A percentile compares a stretch with the other conserved stretches of the same genome.
Conservation (phyloP, 345 rosid species). For the Populus tremula region DNA sequence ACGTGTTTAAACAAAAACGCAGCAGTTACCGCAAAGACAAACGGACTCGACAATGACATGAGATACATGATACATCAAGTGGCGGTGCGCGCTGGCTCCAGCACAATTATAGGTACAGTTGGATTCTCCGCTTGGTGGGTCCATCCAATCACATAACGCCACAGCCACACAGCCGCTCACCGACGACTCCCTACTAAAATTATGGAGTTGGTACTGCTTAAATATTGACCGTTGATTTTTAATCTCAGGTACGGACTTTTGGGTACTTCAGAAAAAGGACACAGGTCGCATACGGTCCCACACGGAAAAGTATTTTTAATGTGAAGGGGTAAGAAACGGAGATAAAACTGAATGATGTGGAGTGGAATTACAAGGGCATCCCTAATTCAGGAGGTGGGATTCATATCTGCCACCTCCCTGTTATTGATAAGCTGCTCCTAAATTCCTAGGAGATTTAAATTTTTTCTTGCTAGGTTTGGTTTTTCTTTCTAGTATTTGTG, state of each 20-base stretch:
- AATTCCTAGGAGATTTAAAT: neutral
- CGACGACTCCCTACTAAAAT: neutral
- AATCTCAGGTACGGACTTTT: neutral
- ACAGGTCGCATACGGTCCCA: neutral
- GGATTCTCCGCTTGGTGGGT: neutral
- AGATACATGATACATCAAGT: neutral
- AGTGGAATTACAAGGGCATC: neutral
- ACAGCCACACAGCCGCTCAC: neutral
- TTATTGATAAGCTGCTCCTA: neutral
- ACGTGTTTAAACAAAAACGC: too few relatives aligned
- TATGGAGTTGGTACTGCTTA: neutral
- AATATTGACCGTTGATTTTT: neutral
- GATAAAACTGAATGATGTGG: neutral
- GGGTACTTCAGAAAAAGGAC: neutral
- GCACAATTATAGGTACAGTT: neutral
- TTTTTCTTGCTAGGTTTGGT: too few relatives aligned
- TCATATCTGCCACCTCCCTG: neutral
- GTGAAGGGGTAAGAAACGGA: neutral
- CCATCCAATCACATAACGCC: neutral
- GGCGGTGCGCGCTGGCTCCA: neutral
- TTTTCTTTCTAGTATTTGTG: too few relatives aligned
- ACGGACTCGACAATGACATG: neutral
- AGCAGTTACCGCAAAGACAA: too few relatives aligned
- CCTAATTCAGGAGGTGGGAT: neutral
- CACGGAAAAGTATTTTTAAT: neutral